phyloP scores from a whole-genome alignment of 2,329 filamentous ascomycete species.

The Coniosporium tulheliwenetii region DNA sequence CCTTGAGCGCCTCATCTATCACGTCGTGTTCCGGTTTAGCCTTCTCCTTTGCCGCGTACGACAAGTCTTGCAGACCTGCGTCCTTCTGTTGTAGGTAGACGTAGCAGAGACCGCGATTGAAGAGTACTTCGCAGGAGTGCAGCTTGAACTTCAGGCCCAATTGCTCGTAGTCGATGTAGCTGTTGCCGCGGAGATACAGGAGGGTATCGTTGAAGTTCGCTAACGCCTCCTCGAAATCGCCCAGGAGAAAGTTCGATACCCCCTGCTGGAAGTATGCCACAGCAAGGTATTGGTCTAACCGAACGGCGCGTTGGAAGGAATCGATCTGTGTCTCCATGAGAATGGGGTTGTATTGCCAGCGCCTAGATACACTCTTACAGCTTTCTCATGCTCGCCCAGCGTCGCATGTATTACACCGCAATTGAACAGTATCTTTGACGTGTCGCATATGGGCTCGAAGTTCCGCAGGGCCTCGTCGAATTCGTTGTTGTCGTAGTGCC shows the following conservation, averaged over 20 bases:
- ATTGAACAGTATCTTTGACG: constrained; percentile 97
- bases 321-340: constrained; percentile 55
- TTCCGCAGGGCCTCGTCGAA: constrained; percentile 77
- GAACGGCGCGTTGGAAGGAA: constrained; percentile 82
- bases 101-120: constrained; percentile 94
- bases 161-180: constrained; percentile 95
- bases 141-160: constrained; percentile 89
- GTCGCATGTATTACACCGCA: constrained; percentile 96
- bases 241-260: constrained; percentile 92
- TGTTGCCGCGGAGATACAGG: constrained; percentile 86
- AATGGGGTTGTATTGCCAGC: not conserved
- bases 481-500: constrained; percentile 90
- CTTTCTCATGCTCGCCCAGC: constrained; percentile 86
- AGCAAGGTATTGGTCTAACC: constrained; percentile 85
- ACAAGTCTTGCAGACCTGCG: constrained; percentile 77
- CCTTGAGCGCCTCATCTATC: constrained; percentile 89
- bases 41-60: constrained; percentile 87
- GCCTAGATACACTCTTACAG: constrained; percentile 41
- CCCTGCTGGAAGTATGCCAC: constrained; percentile 98
- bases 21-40: constrained; percentile 93
- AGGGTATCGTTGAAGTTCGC: constrained; percentile 98
- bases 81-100: constrained; percentile 91
- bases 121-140: constrained; percentile 93
- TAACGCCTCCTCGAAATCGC: constrained; percentile 91
- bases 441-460: constrained; percentile 81